Evolutionary conservation across 495 filamentous ascomycete genomes (phyloP), one percentile per base, ranked within the genome.

Genomic region (Amorphotheca resinae): DNA sequence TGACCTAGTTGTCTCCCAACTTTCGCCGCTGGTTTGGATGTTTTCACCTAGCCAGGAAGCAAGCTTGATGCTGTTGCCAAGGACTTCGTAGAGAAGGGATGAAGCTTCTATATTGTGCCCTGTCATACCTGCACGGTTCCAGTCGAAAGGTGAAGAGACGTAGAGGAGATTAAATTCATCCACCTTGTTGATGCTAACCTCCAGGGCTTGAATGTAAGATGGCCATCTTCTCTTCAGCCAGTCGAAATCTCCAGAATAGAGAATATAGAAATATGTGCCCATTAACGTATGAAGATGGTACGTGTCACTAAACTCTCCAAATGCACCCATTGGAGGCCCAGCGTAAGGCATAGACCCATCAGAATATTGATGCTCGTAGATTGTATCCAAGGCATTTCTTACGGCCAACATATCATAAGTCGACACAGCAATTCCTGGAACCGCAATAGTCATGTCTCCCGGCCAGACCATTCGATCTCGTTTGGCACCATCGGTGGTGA

Each of bases 261-360:
- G 64, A 22, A 75, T 58, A 49, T 79, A 79, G 38, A 70, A 68
- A 53, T 73, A 76, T 4, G 67, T 73, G n/a, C 73, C 72, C 25
- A 78, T 61, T 57, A 80, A 66, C 5, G 69, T 66, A 62, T 74
- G 73, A 54, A 80, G 63, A 44, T 80, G 76, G 50, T 79, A 80
- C 5, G 73, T 78, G 41, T 77, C 73, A 33, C 64, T 64, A 51
- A 71, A 59, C 47, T 66, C 68, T n/a, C 60, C 58, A 32, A 65
- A 66, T 22, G 68, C 64, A 18, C 74, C 69, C 45, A 77, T 58
- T 12, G 74, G 74, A 20, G 71, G 74, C 0, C 77, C 74, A 15
- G 73, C 72, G 53, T 78, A 77, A n/a, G 67, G 68, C 43, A 75
- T 65, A 4, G 63, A 64, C 11, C 72, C 73, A 40, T 49, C 53